Conservation (phyloP, 805 yeast species). For the Ogataea dorogensis region DNA sequence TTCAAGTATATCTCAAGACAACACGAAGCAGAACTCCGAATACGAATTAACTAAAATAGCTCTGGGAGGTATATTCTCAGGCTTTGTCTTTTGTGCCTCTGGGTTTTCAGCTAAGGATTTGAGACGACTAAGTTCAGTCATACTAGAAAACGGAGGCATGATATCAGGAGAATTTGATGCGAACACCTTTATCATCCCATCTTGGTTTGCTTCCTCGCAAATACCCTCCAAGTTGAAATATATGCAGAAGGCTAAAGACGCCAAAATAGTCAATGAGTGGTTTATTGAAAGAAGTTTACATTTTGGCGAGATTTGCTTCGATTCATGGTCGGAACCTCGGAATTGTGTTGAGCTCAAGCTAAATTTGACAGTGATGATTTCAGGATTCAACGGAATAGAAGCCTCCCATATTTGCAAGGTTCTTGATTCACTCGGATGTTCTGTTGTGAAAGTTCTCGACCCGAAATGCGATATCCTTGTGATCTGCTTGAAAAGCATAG, state of each 20-base stretch:
- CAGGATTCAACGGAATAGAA: conserved; percentile 34
- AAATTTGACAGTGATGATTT: conserved; percentile 33
- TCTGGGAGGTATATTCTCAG: no score
- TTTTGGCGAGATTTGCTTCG: conserved; percentile 20
- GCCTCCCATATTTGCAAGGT: conserved; percentile 47
- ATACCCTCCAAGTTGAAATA: conserved; percentile 20
- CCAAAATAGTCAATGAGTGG: conserved; percentile 34
- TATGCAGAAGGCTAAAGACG: conserved; percentile 23
- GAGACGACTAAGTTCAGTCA: no score
- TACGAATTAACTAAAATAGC: no score
- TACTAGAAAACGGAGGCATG: background rate
- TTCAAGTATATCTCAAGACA: no score
- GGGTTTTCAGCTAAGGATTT: no score
- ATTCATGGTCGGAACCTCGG: conserved; percentile 32
- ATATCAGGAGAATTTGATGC: conserved; percentile 32
- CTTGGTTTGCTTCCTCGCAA: conserved; percentile 15
- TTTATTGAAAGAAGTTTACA: conserved; percentile 32
- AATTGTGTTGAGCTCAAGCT: conserved; percentile 26
- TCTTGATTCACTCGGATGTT: conserved; percentile 51
- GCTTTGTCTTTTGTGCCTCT: no score
- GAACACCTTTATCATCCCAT: conserved; percentile 32
- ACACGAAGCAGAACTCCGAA: no score
- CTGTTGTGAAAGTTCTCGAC: conserved; percentile 47
- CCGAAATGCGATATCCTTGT: conserved; percentile 55
- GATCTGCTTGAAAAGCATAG: conserved; percentile 48